Percentiles rank a stretch among this genome's conserved stretches.
Conservation (phyloP, 2,329 filamentous ascomycete genomes). For the Fusarium sp. region DNA sequence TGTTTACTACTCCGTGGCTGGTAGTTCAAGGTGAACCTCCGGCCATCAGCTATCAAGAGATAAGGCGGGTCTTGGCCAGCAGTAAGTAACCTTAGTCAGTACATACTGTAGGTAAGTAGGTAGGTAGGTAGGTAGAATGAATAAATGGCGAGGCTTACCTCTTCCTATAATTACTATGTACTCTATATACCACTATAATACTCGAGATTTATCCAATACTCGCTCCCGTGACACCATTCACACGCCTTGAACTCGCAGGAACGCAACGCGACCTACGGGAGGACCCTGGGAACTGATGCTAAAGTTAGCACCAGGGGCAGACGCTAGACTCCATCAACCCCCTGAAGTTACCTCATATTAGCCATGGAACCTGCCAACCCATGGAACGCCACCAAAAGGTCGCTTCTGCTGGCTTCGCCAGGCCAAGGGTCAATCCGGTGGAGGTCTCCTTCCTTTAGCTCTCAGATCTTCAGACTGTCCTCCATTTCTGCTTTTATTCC, state of each 20-base stretch:
- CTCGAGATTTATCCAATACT: too few relatives aligned
- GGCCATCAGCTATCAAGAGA: too few relatives aligned
- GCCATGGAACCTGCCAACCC: too few relatives aligned
- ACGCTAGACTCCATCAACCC: constrained; percentile 16
- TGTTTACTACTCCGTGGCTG: too few relatives aligned
- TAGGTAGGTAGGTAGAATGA: too few relatives aligned
- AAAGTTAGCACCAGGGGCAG: constrained; percentile 15
- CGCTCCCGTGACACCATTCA: not conserved
- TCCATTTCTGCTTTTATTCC: constrained; percentile 17
- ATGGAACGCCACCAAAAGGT: constrained; percentile 24
- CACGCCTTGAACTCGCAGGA: constrained; percentile 11
- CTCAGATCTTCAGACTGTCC: constrained; percentile 19
- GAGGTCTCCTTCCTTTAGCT: constrained; percentile 14
- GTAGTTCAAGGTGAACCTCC: too few relatives aligned
- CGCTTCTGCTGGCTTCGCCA: constrained; percentile 15
- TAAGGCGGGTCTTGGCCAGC: too few relatives aligned
- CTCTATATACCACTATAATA: not conserved
- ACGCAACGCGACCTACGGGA: not conserved
- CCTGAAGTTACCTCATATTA: too few relatives aligned
- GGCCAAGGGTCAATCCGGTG: constrained; percentile 19
- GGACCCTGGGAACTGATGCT: constrained; percentile 15
- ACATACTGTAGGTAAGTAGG: too few relatives aligned
- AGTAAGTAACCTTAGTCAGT: too few relatives aligned
- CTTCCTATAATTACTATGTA: too few relatives aligned
- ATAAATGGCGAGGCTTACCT: not conserved